Evolutionary conservation across 2,329 filamentous ascomycete species (phyloP).

Genomic region (Phialocephala sp.): DNA sequence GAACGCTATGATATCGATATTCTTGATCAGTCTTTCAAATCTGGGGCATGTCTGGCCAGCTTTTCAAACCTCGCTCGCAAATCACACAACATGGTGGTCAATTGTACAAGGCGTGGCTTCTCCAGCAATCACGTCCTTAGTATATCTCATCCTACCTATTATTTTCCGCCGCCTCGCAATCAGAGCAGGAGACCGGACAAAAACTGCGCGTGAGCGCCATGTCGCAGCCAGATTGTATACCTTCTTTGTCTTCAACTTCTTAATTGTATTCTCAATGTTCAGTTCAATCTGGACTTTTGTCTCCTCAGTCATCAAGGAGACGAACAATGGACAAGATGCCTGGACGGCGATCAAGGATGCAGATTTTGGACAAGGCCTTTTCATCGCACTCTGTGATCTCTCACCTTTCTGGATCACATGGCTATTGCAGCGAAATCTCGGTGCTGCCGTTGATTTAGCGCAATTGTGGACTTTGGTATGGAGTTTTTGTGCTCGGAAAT

Average conservation of each 20-base stretch:
- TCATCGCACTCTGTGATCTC: slow-evolving; percentile 78
- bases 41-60: slow-evolving; percentile 78
- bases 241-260: slow-evolving; percentile 98
- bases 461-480: slow-evolving; percentile 85
- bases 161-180: slow-evolving; percentile 89
- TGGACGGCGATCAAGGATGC: slow-evolving; percentile 72
- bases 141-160: slow-evolving; percentile 87
- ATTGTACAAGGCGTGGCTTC: slow-evolving; percentile 91
- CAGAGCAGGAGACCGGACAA: slow-evolving; percentile 85
- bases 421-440: slow-evolving; percentile 89
- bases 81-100: slow-evolving; percentile 75
- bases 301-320: slow-evolving; percentile 64
- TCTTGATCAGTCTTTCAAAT: slow-evolving; percentile 84
- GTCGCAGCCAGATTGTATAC: slow-evolving; percentile 89
- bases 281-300: slow-evolving; percentile 80
- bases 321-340: slow-evolving; percentile 61
- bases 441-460: slow-evolving; percentile 90
- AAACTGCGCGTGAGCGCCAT: slow-evolving; percentile 89
- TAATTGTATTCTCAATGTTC: slow-evolving; percentile 93
- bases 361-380: slow-evolving; percentile 66
- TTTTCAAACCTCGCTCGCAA: slow-evolving; percentile 70
- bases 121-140: slow-evolving; percentile 83
- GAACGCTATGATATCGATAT: slow-evolving; percentile 93
- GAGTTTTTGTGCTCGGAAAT: slow-evolving; percentile 84
- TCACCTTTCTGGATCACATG: slow-evolving; percentile 95